These are phyloP conservation scores for Marasmius sp. DNA, from an alignment of 1,284 basidiomycete species.

Conservation along the genomic window DNA sequence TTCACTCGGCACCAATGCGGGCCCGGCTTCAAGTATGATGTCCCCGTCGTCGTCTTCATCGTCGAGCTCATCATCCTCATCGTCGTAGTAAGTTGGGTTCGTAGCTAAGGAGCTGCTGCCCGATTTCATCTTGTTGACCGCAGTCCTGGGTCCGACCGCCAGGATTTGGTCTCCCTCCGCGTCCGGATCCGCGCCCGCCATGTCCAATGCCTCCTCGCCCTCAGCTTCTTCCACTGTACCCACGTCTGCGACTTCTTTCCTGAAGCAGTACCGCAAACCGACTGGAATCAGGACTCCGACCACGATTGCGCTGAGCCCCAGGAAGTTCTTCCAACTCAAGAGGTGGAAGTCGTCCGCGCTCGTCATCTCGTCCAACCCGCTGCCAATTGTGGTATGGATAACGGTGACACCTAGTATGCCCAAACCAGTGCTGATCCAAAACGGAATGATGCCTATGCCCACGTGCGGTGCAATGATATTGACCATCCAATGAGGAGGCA, in stretches of 20 bases:
- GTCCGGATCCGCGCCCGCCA: conserved; percentile 21
- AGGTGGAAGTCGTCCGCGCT: conserved; percentile 90
- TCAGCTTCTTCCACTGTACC: conserved; percentile 31
- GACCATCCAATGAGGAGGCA: conserved; percentile 97
- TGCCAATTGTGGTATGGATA: conserved; percentile 95
- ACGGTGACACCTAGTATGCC: conserved; percentile 91
- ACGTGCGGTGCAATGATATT: conserved; percentile 94
- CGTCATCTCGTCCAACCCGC: conserved; percentile 94
- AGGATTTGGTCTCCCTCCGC: conserved; percentile 49
- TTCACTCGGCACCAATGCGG: conserved; percentile 27
- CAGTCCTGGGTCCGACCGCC: conserved; percentile 46
- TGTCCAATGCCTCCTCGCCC: conserved; percentile 15
- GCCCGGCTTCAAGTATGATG: conserved; percentile 68
- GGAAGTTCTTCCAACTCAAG: conserved; percentile 85
- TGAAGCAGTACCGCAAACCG: conserved; percentile 77
- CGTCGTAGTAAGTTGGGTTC: conserved; percentile 34
- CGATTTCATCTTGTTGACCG: conserved; percentile 38
- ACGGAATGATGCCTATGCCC: conserved; percentile 81
- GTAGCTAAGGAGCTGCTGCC: conserved; percentile 25
- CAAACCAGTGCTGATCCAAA: conserved; percentile 90
- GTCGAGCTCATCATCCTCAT: conserved; percentile 35
- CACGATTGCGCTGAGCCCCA: conserved; percentile 80
- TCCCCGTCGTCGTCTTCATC: conserved; percentile 49
- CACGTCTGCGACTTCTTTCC: conserved; percentile 48
- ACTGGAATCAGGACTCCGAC: conserved; percentile 92